Evolutionary conservation across 2,329 filamentous ascomycete genomes (phyloP), one percentile per base, ranked within the genome.

Genomic region (Ophiosphaerella herpotricha): DNA sequence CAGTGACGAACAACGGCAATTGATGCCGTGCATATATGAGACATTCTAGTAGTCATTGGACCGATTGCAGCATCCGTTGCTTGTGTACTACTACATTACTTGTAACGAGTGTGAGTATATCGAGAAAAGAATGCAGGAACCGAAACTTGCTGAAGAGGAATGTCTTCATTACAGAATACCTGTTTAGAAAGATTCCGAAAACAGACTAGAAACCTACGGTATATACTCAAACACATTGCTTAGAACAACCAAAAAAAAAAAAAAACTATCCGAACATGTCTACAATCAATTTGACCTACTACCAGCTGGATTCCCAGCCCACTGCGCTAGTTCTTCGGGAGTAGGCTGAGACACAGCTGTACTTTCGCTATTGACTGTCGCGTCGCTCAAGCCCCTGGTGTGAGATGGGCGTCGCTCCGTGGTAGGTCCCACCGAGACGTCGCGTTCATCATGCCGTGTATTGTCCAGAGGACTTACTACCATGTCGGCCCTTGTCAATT

Each of bases 281-380:
- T 14, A 8, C 23, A 58, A 52, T n/a, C 55, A 41, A n/a, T 38
- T 46, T 14, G 52, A 50, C 33, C 18, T 33, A 13, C 57, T 41
- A 3, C 55, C 39, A 31, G 16, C 51, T 11, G 26, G 11, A 26
- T 34, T 51, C 42, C 32, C 50, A 16, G 47, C 59, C 70, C 70
- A 73, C 11, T 43, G 51, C 39, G 66, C 61, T 36, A 67, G 37
- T 34, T 73, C 67, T 40, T 72, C 68, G 14, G 67, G 61, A 31
- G 68, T 71, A 1, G 68, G 67, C 26, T 70, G 59, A n/a, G 66
- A 70, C 8, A 72, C 64, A 7, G 61, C 70, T 34, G 70, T 73
- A 40, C 56, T 68, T 9, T 71, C 67, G 40, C 67, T 71, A 23
- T 66, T 57, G 1, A 71, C 46, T 4, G 69, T 71, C 2, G 52